Base-by-base conservation (phyloP, 2,329 filamentous ascomycete species). In the Juglanconis juglandina region DNA sequence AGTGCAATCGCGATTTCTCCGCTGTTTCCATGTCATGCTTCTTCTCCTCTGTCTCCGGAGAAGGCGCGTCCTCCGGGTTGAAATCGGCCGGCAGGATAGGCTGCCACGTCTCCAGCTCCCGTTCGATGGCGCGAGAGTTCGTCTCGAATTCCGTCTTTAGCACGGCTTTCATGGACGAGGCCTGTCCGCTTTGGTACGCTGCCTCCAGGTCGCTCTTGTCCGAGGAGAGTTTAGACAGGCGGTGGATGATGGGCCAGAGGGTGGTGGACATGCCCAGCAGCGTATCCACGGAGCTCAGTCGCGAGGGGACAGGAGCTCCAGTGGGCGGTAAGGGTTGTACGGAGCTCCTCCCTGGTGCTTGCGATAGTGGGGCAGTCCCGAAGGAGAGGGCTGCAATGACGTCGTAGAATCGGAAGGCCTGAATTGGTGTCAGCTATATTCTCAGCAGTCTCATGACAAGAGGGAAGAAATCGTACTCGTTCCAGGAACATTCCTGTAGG, bases 321-420 rank as follows among this genome's bases (percentile, higher is more conserved):
- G 79, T 68, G 2, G 78, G 76, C 14, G 81, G 76, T 44, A 81
- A 74, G 1, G 80, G 79, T 3, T 79, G 69, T 2, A 81, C 73
- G 32, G 78, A 76, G 14, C 77, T 77, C 5, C 77, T 75, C 11
- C 78, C 77, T 2, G 81, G 78, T 3, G 80, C 76, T 11, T 74
- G 77, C 1, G 82, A 81, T 11, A 86, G 75, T 2, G 84, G 84
- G 4, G 82, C 75, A 11, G 81, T 85, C 58, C 83, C 84, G 54
- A 87, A 79, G 0, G 85, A 87, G 35, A 88, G 73, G 1, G 85
- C 84, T 5, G 84, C 81, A 59, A 87, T 87, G 30, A 87, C 85
- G 68, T 87, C 85, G 71, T 87, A 87, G 66, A 87, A 87, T 5
- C 82, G 80, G 65, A 87, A 88, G 1, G 84, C 84, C 84, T 87